Percentiles rank a stretch among this genome's conserved stretches.
Conservation (phyloP, 805 yeast species). For the Schwanniomyces occidentalis region DNA sequence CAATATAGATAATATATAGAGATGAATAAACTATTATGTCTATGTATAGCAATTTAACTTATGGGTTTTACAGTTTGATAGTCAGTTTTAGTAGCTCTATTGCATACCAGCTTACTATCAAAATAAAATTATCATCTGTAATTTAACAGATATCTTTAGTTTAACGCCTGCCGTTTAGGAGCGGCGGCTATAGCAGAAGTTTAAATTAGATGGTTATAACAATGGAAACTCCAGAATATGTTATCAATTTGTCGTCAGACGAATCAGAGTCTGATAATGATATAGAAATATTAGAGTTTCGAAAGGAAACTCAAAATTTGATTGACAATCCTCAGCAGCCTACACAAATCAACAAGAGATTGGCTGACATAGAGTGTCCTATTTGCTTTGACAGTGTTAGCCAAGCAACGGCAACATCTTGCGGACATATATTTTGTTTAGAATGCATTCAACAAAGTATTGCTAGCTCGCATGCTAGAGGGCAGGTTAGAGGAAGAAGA, state of each 20-base stretch:
- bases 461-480: conserved; percentile 41
- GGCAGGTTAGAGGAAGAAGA: conserved; percentile 36
- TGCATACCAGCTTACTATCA: too few species aligned
- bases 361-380: conserved; percentile 42
- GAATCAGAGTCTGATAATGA: conserved; percentile 35
- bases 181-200: too few species aligned
- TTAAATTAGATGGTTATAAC: too few species aligned
- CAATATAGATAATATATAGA: too few species aligned
- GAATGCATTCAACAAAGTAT: conserved; percentile 44
- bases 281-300: conserved; percentile 38
- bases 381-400: conserved; percentile 44
- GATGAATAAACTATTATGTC: too few species aligned
- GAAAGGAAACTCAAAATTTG: conserved; percentile 34
- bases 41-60: too few species aligned
- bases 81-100: too few species aligned
- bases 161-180: too few species aligned
- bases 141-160: too few species aligned
- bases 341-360: conserved; percentile 27
- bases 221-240: conserved; percentile 15
- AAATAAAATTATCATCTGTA: too few species aligned
- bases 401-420: conserved; percentile 40
- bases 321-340: conserved; percentile 25
- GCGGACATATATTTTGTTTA: conserved; percentile 46
- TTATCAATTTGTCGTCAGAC: conserved; percentile 20
- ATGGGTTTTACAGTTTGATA: too few species aligned